Percentiles rank a stretch among this genome's conserved stretches.
Evolutionary conservation across 768 basidiomycete species (phyloP).

Genomic region (Termitomyces sp.): DNA sequence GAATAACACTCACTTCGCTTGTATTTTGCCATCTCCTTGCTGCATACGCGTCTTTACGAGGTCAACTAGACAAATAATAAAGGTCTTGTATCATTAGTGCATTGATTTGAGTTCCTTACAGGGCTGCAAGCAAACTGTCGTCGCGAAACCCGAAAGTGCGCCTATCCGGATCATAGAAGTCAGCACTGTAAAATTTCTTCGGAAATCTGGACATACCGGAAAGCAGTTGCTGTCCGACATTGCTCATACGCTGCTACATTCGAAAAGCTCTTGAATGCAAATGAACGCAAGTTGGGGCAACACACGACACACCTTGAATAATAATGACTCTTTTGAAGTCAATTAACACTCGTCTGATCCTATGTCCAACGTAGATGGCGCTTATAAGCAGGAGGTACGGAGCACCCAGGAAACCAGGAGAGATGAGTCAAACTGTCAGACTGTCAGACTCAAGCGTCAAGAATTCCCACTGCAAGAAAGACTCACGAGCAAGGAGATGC

Average conservation of each 20-base stretch:
- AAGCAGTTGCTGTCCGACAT: constrained; percentile 64
- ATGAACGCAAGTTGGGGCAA: not conserved
- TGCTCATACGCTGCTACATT: constrained; percentile 44
- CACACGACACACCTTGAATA: not conserved
- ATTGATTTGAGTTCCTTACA: constrained; percentile 38
- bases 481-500: not conserved
- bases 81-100: not conserved
- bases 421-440: not conserved
- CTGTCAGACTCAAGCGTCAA: too few relatives aligned
- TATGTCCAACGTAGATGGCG: not conserved
- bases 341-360: not conserved
- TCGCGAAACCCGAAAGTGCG: constrained; percentile 74
- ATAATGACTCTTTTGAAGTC: not conserved
- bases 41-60: constrained; percentile 90
- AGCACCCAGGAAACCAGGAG: not conserved
- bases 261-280: not conserved
- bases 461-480: too few relatives aligned
- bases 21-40: constrained; percentile 58
- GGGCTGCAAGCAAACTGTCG: constrained; percentile 73
- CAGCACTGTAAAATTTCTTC: not conserved
- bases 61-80: constrained; percentile 55
- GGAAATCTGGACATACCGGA: constrained; percentile 43
- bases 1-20: constrained; percentile 29
- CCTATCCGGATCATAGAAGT: constrained; percentile 37
- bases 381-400: not conserved